phyloP scores from a whole-genome alignment of 1,284 basidiomycete genomes.

The Leucoagaricus sp. region DNA sequence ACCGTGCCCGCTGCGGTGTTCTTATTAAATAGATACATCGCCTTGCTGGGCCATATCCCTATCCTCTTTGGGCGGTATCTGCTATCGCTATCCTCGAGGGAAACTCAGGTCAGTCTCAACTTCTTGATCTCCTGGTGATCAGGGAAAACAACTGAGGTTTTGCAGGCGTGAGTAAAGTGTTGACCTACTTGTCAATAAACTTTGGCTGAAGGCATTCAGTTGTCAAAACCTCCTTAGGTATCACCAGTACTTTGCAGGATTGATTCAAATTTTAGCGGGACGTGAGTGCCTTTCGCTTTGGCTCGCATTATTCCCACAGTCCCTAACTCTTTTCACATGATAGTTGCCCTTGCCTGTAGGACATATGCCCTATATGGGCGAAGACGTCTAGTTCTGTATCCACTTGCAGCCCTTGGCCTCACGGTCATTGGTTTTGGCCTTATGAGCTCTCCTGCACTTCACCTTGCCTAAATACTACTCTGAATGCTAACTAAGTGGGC shows the following conservation, averaged over 20 bases:
- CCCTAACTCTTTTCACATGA: not conserved
- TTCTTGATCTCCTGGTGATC: too few relatives aligned
- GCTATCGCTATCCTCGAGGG: too few relatives aligned
- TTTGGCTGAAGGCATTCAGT: slow-evolving; percentile 10
- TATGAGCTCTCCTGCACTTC: slow-evolving; percentile 3
- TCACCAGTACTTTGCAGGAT: slow-evolving; percentile 26
- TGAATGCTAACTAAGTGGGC: not conserved
- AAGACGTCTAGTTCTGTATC: slow-evolving; percentile 4
- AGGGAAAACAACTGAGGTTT: not conserved
- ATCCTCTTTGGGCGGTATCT: too few relatives aligned
- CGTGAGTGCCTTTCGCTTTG: too few relatives aligned
- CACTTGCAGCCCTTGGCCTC: not conserved
- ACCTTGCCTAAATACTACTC: not conserved
- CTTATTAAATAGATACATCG: too few relatives aligned
- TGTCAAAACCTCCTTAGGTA: slow-evolving; percentile 20
- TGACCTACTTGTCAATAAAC: too few relatives aligned
- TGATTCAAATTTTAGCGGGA: slow-evolving; percentile 23
- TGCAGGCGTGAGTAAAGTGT: slow-evolving; percentile 5
- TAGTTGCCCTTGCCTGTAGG: slow-evolving; percentile 14
- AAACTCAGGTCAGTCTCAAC: too few relatives aligned
- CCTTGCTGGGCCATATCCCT: too few relatives aligned
- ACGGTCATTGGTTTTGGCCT: slow-evolving; percentile 8
- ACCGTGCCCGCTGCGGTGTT: too few relatives aligned
- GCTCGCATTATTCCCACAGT: not conserved
- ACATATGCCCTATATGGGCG: slow-evolving; percentile 16